Evolutionary conservation across 495 filamentous ascomycete genomes (phyloP).

Genomic region (Thermochaetoides thermophila): DNA sequence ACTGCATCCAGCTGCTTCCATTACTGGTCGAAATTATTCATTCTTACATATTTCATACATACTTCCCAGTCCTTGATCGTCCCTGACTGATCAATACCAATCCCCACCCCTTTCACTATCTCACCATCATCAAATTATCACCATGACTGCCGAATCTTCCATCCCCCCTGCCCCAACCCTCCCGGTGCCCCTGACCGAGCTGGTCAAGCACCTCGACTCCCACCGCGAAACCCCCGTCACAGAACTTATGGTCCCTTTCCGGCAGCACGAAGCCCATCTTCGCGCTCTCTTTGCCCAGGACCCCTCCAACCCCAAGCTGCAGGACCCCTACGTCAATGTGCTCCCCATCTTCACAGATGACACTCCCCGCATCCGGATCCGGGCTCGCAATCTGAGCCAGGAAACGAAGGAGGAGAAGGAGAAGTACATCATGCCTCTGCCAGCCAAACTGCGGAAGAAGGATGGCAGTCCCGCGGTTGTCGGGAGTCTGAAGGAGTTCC

Average conservation of each 20-base stretch:
- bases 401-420: conserved; percentile 46
- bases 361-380: conserved; percentile 40
- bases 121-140: conserved; percentile 4
- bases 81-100: too few relatives aligned
- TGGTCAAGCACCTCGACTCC: conserved; percentile 31
- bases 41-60: too few relatives aligned
- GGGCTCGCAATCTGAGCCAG: conserved; percentile 43
- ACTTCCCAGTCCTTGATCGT: too few relatives aligned
- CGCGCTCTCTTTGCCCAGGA: conserved; percentile 62
- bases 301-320: conserved; percentile 39
- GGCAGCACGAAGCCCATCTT: conserved; percentile 48
- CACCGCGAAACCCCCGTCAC: conserved; percentile 38
- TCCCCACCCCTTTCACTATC: too few relatives aligned
- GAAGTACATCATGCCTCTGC: conserved; percentile 57
- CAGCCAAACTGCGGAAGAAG: conserved; percentile 39
- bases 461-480: conserved; percentile 53
- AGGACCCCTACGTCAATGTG: conserved; percentile 49
- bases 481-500: conserved; percentile 48
- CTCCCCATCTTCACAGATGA: conserved; percentile 51
- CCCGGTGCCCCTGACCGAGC: conserved; percentile 25
- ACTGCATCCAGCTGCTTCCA: too few relatives aligned
- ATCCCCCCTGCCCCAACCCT: conserved; percentile 27
- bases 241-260: conserved; percentile 51
- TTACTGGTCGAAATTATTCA: too few relatives aligned
- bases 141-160: conserved; percentile 24